A percentile compares a stretch with the other conserved stretches of the same genome.
Evolutionary conservation across 225 moss, liverwort and hornwort species (phyloP).

Genomic region (Physcomitrellopsis africana): DNA sequence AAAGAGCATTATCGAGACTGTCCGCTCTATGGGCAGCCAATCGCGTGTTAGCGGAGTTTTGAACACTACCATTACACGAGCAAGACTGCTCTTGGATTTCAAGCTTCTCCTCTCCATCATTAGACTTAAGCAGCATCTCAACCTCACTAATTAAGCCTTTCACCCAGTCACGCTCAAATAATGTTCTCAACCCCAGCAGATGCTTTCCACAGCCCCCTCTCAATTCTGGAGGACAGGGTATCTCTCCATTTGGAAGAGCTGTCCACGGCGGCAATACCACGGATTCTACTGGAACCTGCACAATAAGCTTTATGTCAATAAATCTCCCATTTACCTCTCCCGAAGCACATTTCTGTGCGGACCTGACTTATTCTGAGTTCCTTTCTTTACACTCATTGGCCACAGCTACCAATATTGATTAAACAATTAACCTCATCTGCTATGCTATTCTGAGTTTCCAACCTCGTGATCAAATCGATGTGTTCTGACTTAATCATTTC

Average conservation of each 20-base stretch:
- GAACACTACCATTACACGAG: constrained; percentile 30
- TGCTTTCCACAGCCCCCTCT: constrained; percentile 61
- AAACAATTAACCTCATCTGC: not conserved
- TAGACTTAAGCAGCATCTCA: constrained; percentile 33
- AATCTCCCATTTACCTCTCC: constrained; percentile 14
- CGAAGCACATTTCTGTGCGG: constrained; percentile 13
- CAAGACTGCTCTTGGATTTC: constrained; percentile 33
- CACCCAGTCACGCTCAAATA: constrained; percentile 54
- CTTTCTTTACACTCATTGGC: constrained; percentile 5
- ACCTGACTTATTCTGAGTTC: constrained; percentile 13
- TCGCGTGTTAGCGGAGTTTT: constrained; percentile 31
- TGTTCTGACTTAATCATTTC: constrained; percentile 9
- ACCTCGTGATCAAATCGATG: constrained; percentile 11
- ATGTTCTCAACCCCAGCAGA: constrained; percentile 46
- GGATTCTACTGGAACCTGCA: constrained; percentile 36
- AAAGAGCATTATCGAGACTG: constrained; percentile 47
- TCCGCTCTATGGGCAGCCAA: constrained; percentile 56
- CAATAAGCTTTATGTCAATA: constrained; percentile 1
- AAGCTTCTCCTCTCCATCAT: constrained; percentile 24
- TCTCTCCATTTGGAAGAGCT: constrained; percentile 44
- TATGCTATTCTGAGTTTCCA: constrained; percentile 6
- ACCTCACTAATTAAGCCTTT: constrained; percentile 40
- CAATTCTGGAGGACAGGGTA: constrained; percentile 53
- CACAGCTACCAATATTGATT: constrained; percentile 15
- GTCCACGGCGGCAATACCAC: constrained; percentile 47